phyloP scores from a whole-genome alignment of 73 alveolate genomes.

The Blepharisma japonicum region DNA sequence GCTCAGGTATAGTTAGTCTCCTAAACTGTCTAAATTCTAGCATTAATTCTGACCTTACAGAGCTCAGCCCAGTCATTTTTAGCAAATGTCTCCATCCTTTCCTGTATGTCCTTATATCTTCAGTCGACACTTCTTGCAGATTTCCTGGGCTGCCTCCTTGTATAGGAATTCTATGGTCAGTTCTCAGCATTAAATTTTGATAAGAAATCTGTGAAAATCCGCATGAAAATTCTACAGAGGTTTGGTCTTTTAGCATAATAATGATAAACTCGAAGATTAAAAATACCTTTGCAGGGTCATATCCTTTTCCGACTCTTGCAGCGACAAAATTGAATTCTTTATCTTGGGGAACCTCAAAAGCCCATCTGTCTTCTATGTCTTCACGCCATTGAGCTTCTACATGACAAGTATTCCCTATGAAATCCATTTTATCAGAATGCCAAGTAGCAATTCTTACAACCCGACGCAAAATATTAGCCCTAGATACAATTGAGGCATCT shows the following conservation, averaged over 20 bases:
- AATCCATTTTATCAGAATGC: neutral
- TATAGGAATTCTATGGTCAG: neutral
- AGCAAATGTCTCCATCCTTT: constrained; percentile 28
- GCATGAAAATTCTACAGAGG: neutral
- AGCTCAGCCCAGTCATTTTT: constrained; percentile 8
- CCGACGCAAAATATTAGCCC: neutral
- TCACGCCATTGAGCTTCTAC: constrained; percentile 14
- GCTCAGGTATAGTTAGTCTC: neutral
- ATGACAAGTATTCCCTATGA: neutral
- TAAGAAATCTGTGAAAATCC: neutral
- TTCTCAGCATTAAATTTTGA: neutral
- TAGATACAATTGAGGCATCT: neutral
- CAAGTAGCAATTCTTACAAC: neutral
- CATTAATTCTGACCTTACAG: neutral
- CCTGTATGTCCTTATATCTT: constrained; percentile 3
- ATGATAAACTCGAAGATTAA: constrained; percentile 1
- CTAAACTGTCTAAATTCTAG: neutral
- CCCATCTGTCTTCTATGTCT: constrained; percentile 16
- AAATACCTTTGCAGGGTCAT: neutral
- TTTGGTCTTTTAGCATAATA: neutral
- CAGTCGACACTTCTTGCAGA: neutral
- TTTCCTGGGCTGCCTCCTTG: constrained; percentile 26
- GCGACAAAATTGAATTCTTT: neutral
- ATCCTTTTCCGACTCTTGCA: neutral
- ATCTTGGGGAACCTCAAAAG: constrained; percentile 12